Conservation (phyloP, 1,139 yeast genomes). For the Magnusiomyces suaveolens region DNA sequence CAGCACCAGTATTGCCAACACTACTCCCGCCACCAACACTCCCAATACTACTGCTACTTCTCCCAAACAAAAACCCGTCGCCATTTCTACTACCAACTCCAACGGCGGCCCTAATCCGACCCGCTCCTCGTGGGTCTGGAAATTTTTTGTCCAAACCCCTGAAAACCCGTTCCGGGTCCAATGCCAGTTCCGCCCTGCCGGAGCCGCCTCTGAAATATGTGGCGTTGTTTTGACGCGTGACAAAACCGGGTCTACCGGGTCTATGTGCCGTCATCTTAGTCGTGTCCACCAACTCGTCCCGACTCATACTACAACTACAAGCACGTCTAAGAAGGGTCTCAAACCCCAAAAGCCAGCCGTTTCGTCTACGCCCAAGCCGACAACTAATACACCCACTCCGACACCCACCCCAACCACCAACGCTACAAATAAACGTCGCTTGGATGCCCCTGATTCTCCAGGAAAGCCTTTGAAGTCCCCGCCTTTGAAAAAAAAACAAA, state of each 20-base stretch:
- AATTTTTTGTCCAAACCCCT: conserved; percentile 14
- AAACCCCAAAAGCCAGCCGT: not conserved
- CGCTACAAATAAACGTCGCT: too few relatives aligned
- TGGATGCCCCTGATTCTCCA: too few relatives aligned
- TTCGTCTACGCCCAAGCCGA: not conserved
- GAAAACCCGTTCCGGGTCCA: conserved; percentile 15
- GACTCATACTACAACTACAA: not conserved
- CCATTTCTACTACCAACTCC: not conserved
- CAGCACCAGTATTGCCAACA: not conserved
- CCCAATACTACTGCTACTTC: not conserved
- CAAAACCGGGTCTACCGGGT: conserved; percentile 16
- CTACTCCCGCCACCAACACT: not conserved
- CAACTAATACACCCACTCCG: too few relatives aligned
- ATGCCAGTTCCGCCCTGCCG: conserved; percentile 9
- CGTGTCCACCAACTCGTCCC: conserved; percentile 13
- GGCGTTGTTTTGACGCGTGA: conserved; percentile 15
- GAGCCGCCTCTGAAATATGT: conserved; percentile 9
- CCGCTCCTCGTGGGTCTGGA: conserved; percentile 17
- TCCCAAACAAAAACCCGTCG: too few relatives aligned
- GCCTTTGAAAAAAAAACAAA: too few relatives aligned
- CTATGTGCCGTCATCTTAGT: conserved; percentile 15
- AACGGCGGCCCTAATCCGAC: not conserved
- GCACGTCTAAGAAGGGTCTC: not conserved
- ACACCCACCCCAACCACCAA: too few relatives aligned
- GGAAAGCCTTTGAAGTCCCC: too few relatives aligned